These are phyloP conservation scores for Fusarium agapanthi DNA, from an alignment of 2,329 filamentous ascomycete genomes.

Conservation along the genomic window DNA sequence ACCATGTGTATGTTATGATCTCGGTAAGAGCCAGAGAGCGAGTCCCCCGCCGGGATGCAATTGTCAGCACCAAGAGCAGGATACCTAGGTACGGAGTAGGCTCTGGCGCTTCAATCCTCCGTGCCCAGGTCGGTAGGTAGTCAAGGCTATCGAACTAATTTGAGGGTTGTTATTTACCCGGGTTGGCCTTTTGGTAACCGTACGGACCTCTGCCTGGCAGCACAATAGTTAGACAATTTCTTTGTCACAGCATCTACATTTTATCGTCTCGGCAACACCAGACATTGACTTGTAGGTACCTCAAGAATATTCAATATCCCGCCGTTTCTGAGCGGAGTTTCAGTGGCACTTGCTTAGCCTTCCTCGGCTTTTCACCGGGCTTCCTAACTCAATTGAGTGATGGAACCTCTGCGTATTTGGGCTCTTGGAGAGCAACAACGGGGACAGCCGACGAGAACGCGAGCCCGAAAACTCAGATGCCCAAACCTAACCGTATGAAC, in stretches of 20 bases:
- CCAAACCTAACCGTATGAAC: constrained; percentile 19
- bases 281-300: constrained; percentile 9
- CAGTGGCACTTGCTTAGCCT: constrained; percentile 25
- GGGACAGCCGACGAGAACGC: constrained; percentile 19
- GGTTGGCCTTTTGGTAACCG: not conserved
- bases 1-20: constrained; percentile 9
- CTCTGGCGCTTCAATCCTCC: not conserved
- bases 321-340: constrained; percentile 25
- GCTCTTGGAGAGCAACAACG: constrained; percentile 10
- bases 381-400: constrained; percentile 19
- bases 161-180: not conserved
- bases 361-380: constrained; percentile 22
- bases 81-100: not conserved
- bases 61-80: constrained; percentile 27
- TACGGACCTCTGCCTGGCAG: not conserved
- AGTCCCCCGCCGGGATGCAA: constrained; percentile 23
- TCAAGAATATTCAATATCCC: constrained; percentile 23
- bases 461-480: constrained; percentile 29
- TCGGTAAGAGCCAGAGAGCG: constrained; percentile 29
- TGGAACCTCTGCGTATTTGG: constrained; percentile 4
- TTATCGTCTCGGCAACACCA: constrained; percentile 14
- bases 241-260: not conserved
- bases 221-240: not conserved
- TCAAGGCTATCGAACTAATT: not conserved
- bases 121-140: not conserved